These are phyloP conservation scores for Cyclostephanos tholiformis DNA, from an alignment of 108 stramenopile species.

Conservation along the genomic window DNA sequence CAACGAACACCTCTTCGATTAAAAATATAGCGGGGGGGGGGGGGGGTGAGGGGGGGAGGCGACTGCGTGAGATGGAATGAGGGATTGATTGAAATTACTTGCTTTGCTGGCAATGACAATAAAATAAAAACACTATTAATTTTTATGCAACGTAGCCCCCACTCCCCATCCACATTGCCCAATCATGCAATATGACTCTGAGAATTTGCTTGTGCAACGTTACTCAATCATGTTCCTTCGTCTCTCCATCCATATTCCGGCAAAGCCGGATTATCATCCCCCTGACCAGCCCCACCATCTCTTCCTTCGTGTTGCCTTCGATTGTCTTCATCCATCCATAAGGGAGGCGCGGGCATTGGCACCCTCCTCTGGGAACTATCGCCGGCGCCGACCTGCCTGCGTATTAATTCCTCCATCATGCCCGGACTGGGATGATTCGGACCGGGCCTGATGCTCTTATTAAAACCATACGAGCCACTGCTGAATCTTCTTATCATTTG, in stretches of 20 bases:
- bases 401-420: neutral
- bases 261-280: conserved; percentile 8
- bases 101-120: too few relatives aligned
- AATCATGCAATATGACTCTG: too few relatives aligned
- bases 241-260: conserved; percentile 12
- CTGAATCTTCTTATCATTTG: conserved; percentile 1
- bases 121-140: too few relatives aligned
- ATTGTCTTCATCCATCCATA: neutral
- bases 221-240: neutral
- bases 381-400: neutral
- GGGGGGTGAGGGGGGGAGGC: too few relatives aligned
- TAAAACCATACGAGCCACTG: neutral
- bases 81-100: too few relatives aligned
- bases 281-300: neutral
- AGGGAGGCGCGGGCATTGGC: neutral
- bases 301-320: neutral
- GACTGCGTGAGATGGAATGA: too few relatives aligned
- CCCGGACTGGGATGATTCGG: neutral
- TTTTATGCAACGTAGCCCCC: too few relatives aligned
- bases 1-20: too few relatives aligned
- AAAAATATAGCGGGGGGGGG: too few relatives aligned
- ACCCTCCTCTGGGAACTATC: neutral
- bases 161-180: too few relatives aligned
- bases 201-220: too few relatives aligned
- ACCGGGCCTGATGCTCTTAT: neutral